These are phyloP conservation scores for Penicillium concentricum DNA, from an alignment of 2,329 filamentous ascomycete genomes.

Conservation along the genomic window DNA sequence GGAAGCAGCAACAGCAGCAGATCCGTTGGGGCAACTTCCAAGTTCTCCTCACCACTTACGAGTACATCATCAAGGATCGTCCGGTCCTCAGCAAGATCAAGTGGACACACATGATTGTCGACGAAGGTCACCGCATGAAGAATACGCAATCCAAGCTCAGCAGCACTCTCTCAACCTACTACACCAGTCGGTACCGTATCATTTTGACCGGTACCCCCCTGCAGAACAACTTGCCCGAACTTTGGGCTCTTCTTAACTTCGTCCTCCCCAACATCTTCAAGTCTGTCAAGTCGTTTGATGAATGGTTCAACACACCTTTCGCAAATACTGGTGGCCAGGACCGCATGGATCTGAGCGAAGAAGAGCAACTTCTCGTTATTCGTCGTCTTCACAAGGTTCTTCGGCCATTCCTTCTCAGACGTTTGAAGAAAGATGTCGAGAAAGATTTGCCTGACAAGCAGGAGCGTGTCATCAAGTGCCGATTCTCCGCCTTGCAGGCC, in stretches of 20 bases:
- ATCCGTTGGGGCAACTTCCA: constrained; percentile 96
- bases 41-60: constrained; percentile 94
- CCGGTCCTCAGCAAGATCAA: constrained; percentile 96
- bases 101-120: constrained; percentile 99
- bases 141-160: constrained; percentile 95
- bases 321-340: constrained; percentile 97
- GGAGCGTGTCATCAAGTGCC: constrained; percentile 98
- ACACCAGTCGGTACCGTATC: constrained; percentile 88
- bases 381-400: constrained; percentile 97
- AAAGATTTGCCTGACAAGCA: constrained; percentile 99
- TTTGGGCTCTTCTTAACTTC: constrained; percentile 99
- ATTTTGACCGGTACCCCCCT: constrained; percentile 96
- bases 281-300: constrained; percentile 96
- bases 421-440: constrained; percentile 99
- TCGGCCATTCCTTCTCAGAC: constrained; percentile 92
- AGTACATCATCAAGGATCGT: constrained; percentile 99
- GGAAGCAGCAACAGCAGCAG: constrained; percentile 88
- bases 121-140: constrained; percentile 99
- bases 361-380: constrained; percentile 98
- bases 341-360: constrained; percentile 98
- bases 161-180: constrained; percentile 91
- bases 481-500: constrained; percentile 89
- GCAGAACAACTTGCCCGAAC: constrained; percentile 92
- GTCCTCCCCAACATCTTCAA: constrained; percentile 99
- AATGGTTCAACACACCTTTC: constrained; percentile 99